phyloP scores from a whole-genome alignment of 2,329 filamentous ascomycete species.

The Arthrobotrys sphaeroides region DNA sequence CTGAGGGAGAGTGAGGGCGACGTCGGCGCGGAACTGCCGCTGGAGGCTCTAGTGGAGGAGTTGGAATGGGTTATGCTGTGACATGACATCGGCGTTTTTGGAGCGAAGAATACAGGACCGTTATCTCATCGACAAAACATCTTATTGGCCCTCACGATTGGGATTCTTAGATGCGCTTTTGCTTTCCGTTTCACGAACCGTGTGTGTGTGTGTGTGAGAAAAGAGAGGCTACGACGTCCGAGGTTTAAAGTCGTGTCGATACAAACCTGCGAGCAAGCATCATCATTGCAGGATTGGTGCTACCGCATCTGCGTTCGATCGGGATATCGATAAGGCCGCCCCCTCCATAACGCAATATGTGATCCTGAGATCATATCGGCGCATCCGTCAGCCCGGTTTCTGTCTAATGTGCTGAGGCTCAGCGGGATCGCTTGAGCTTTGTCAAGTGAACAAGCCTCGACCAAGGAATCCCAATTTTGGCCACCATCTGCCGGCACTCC shows the following conservation, averaged over 20 bases:
- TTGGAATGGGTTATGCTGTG: slow-evolving; percentile 43
- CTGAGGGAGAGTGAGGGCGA: slow-evolving; percentile 37
- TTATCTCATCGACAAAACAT: background rate
- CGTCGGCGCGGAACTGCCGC: slow-evolving; percentile 13
- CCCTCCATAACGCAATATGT: background rate
- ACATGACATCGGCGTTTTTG: slow-evolving; percentile 13
- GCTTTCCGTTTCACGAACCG: background rate
- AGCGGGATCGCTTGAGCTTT: background rate
- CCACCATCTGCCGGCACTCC: slow-evolving; percentile 25
- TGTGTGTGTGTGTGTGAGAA: background rate
- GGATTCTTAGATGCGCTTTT: background rate
- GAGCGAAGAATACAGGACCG: background rate
- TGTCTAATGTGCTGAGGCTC: background rate
- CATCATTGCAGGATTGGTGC: background rate
- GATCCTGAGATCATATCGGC: background rate
- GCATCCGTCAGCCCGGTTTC: background rate
- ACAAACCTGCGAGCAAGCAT: background rate
- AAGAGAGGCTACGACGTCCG: background rate
- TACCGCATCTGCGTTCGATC: background rate
- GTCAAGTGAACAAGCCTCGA: background rate
- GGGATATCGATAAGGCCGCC: background rate
- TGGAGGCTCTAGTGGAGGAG: slow-evolving; percentile 39
- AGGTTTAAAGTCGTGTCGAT: background rate
- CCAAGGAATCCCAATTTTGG: background rate
- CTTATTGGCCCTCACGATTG: background rate